Conservation (phyloP, 441 rosid species). For the Gossypium lobatum region DNA sequence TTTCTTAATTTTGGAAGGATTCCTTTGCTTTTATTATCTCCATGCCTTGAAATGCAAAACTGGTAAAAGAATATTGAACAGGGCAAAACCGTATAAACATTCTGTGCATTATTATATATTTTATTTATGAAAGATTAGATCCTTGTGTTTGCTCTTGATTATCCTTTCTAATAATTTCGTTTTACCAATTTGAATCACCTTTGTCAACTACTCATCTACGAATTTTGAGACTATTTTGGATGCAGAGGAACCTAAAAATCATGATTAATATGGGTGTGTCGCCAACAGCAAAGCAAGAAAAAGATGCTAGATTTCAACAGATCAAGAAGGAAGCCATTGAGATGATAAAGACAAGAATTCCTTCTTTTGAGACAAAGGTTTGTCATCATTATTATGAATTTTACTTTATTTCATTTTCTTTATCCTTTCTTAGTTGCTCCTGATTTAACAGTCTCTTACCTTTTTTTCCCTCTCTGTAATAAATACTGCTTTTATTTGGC, state of each 20-base stretch:
- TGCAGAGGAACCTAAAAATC: slow-evolving; percentile 82
- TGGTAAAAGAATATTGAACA: slow-evolving; percentile 1
- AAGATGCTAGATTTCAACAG: slow-evolving; percentile 71
- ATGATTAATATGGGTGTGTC: slow-evolving; percentile 70
- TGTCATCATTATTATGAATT: neutral
- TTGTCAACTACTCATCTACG: neutral
- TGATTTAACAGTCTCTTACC: neutral
- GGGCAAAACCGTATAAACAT: neutral
- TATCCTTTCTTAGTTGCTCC: neutral
- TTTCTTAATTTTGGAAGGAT: slow-evolving; percentile 3
- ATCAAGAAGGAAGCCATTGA: slow-evolving; percentile 83
- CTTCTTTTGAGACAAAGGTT: slow-evolving; percentile 68
- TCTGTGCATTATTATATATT: neutral
- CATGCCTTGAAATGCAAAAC: neutral
- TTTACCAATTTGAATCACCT: neutral
- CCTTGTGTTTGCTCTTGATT: neutral
- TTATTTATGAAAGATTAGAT: neutral
- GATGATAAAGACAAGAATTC: slow-evolving; percentile 52
- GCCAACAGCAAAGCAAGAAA: slow-evolving; percentile 59
- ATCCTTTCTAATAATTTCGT: neutral
- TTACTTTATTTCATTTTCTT: neutral
- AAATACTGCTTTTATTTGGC: too few relatives aligned
- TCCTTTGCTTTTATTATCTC: neutral
- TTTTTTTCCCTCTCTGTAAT: neutral
- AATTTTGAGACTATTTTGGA: slow-evolving; percentile 5